Percentiles rank a stretch among this genome's conserved stretches.
Conservation (phyloP, 169 alveolate genomes). For the Plasmodium malariae region DNA sequence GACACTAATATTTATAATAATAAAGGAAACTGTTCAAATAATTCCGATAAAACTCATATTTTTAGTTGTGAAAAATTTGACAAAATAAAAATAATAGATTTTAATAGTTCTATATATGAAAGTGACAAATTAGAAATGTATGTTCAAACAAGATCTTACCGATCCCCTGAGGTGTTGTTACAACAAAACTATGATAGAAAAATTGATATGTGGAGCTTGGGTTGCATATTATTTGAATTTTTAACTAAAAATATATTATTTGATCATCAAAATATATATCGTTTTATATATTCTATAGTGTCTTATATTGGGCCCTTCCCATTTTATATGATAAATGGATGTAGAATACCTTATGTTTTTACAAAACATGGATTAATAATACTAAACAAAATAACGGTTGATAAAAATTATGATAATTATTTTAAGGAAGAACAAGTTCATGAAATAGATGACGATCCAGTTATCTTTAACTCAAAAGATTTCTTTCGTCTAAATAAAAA, state of each 20-base stretch:
- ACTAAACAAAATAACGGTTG: slow-evolving; percentile 12
- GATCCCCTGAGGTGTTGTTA: slow-evolving; percentile 99
- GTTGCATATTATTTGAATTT: slow-evolving; percentile 97
- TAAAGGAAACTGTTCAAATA: background rate
- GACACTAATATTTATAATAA: background rate
- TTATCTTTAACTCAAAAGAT: slow-evolving; percentile 69
- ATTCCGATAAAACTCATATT: background rate
- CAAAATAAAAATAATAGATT: slow-evolving; percentile 96
- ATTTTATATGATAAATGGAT: slow-evolving; percentile 80
- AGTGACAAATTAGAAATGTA: slow-evolving; percentile 94
- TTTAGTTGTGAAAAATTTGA: slow-evolving; percentile 59
- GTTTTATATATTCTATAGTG: slow-evolving; percentile 87
- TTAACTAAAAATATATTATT: slow-evolving; percentile 91
- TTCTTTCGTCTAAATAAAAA: slow-evolving; percentile 67
- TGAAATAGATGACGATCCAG: slow-evolving; percentile 61
- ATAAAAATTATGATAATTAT: slow-evolving; percentile 23
- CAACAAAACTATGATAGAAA: slow-evolving; percentile 97
- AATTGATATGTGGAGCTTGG: slow-evolving; percentile 99
- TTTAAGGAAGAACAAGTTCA: slow-evolving; percentile 46
- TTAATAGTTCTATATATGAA: slow-evolving; percentile 96
- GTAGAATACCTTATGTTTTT: slow-evolving; percentile 73
- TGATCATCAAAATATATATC: slow-evolving; percentile 88
- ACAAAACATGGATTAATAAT: slow-evolving; percentile 77
- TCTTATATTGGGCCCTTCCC: slow-evolving; percentile 88
- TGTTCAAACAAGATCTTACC: slow-evolving; percentile 96